Evolutionary conservation across 441 rosid species (phyloP), one percentile per base, ranked within the genome.

Genomic region (Gossypium schwendimanii): DNA sequence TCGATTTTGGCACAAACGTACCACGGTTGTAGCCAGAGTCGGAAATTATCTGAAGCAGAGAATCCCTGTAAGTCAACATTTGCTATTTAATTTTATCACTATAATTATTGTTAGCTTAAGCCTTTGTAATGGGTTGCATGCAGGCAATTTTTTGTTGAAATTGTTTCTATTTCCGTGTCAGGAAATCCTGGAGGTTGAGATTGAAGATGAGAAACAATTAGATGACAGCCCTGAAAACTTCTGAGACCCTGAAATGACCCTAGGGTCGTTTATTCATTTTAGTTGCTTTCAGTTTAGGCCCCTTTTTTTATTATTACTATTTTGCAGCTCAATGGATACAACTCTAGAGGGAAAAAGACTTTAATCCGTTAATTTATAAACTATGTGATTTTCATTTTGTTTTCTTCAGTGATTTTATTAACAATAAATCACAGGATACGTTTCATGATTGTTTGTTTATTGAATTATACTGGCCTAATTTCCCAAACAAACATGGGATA

Each of bases 201-300:
- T 92, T 41, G 97, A 94, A 82, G 94, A 92, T 79, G 97, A 92
- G 87, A 89, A 84, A 61, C 96, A 90, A 74, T 79, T 94, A 77
- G 97, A 91, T 65, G 97, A 92, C 73, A 91, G 97, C 79, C 98
- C 97, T 69, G 97, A 82, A 59, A 92, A 86, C 78, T 94, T 94
- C 77, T 92, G 84, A 88, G 58, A 53, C 24, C 9, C 57, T 52
- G 18, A 6, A 6, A 52, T 52, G 3, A 3, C 12, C 21, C 58
- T 52, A 5, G 12, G 7, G 11, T 8, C 33, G 20, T 53, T n/a
- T 18, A 14, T 49, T 49, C 17, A 15, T 50, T 4, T 49, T 49
- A 11, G 14, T 45, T 12, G 3, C n/a, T n/a, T 49, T 14, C 6
- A 12, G 5, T 14, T n/a, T 11, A 49, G 15, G 15, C n/a, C 53